phyloP scores from a whole-genome alignment of 2,329 filamentous ascomycete species.

The Dactylonectria macrodidyma region DNA sequence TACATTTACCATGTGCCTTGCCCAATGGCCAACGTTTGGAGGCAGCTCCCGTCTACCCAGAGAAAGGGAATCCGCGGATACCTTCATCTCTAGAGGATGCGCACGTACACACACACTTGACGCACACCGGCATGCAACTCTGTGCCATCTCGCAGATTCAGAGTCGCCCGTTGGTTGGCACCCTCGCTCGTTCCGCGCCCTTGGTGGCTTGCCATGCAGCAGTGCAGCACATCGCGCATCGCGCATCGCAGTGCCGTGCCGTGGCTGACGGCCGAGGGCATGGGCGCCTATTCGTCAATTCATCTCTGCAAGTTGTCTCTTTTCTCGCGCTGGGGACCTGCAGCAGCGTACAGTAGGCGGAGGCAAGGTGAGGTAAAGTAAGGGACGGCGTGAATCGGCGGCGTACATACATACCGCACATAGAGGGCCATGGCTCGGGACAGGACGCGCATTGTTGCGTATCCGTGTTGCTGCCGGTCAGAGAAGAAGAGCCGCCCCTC shows the following conservation, averaged over 20 bases:
- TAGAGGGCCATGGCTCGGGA: slow-evolving; percentile 16
- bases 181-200: slow-evolving; percentile 31
- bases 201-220: slow-evolving; percentile 40
- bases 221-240: slow-evolving; percentile 36
- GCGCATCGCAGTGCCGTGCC: slow-evolving; percentile 42
- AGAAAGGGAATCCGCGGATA: slow-evolving; percentile 24
- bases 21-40: background rate
- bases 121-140: slow-evolving; percentile 10
- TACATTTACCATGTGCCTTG: background rate
- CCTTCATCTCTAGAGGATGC: slow-evolving; percentile 31
- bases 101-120: slow-evolving; percentile 22
- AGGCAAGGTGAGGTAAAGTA: slow-evolving; percentile 40
- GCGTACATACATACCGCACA: background rate
- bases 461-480: slow-evolving; percentile 13
- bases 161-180: slow-evolving; percentile 31
- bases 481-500: slow-evolving; percentile 19
- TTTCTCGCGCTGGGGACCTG: slow-evolving; percentile 48
- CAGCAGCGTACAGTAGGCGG: slow-evolving; percentile 42
- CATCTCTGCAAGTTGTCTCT: slow-evolving; percentile 47
- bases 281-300: slow-evolving; percentile 46
- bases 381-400: slow-evolving; percentile 5
- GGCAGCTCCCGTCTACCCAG: slow-evolving; percentile 3
- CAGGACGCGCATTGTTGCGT: slow-evolving; percentile 13
- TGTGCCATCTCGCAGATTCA: slow-evolving; percentile 11
- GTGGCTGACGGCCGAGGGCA: slow-evolving; percentile 35